Base-by-base conservation (phyloP, 495 filamentous ascomycete species). In the Penicillium canescens region DNA sequence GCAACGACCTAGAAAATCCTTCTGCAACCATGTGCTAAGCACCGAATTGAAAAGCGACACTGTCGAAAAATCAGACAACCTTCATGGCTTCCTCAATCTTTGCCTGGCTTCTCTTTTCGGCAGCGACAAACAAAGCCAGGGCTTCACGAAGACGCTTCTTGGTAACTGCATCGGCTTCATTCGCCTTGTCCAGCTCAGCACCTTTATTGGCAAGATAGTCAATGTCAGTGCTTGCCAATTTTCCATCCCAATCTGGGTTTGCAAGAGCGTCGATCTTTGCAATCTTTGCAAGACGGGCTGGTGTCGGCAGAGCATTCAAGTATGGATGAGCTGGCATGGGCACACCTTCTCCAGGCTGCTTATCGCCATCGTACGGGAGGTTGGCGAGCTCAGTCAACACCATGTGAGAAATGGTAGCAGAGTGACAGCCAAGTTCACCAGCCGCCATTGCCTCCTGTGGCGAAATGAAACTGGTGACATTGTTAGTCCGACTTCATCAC, bases 161-260 rank as follows among this genome's bases (percentile, higher is more conserved):
- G 6, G 54, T 55, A 35, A 55, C 50, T 7, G 49, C 56, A 20
- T 63, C 65, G 7, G 54, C 52, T 39, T 59, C 53, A 45, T 60
- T 65, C 9, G 65, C 56, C 42, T 54, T 56, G 12, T 63, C 60
- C n/a, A 68, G 38, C 36, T 44, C 57, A 23, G 39, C 51, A 14
- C 65, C 62, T 24, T 55, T 52, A 18, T 68, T 56, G 1, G 46
- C 56, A 7, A 68, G 54, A 37, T 68, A 68, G 36, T 65, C 62
- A 23, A 63, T 56, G 13, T 59, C 57, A 11, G 57, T 65, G 34
- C 53, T 53, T 10, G 60, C 59, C 20, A 65, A 40, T 33, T 53
- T 56, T 18, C 60, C 60, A 48, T 63, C 57, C 57, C 65, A 68
- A 38, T 57, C 35, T 1, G 62, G 28, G 6, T 43, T 55, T 4